These are phyloP conservation scores for Canariomyces notabilis DNA, from an alignment of 2,329 filamentous ascomycete species.

Conservation along the genomic window DNA sequence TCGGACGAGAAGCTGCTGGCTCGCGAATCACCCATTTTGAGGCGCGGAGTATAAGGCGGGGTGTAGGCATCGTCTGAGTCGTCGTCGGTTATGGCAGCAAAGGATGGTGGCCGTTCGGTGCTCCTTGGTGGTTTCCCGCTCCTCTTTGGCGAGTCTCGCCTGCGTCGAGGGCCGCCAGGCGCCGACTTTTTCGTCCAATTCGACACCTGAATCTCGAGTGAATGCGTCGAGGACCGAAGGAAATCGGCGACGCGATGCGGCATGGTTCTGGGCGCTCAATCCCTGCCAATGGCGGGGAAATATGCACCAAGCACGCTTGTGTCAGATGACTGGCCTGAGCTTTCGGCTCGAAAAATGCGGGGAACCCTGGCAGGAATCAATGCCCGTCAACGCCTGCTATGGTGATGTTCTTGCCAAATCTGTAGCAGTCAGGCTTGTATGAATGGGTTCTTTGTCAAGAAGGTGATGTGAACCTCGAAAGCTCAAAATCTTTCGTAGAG, in stretches of 20 bases:
- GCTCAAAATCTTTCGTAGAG: too few relatives aligned
- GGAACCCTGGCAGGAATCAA: too few relatives aligned
- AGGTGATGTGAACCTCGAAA: too few relatives aligned
- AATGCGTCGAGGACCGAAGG: slow-evolving; percentile 48
- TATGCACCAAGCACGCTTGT: slow-evolving; percentile 4
- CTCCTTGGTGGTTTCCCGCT: slow-evolving; percentile 26
- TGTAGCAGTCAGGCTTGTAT: too few relatives aligned
- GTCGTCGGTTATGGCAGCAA: slow-evolving; percentile 35
- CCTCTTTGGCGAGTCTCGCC: slow-evolving; percentile 30
- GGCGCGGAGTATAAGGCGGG: slow-evolving; percentile 19
- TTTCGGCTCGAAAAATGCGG: slow-evolving; percentile 7
- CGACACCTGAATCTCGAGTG: slow-evolving; percentile 43
- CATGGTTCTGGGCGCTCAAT: slow-evolving; percentile 35
- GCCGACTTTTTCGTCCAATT: slow-evolving; percentile 40
- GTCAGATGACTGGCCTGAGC: slow-evolving; percentile 1
- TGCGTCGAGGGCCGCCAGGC: slow-evolving; percentile 28
- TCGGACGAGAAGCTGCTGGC: slow-evolving; percentile 21
- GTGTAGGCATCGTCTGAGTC: slow-evolving; percentile 28
- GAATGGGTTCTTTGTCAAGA: too few relatives aligned
- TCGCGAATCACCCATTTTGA: slow-evolving; percentile 24
- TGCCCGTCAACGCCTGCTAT: too few relatives aligned
- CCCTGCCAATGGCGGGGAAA: slow-evolving; percentile 20
- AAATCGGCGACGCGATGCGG: slow-evolving; percentile 55
- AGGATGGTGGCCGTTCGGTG: slow-evolving; percentile 33
- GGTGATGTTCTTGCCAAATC: too few relatives aligned